These are phyloP conservation scores for Crotalaria pallida DNA, from an alignment of 306 rosid genomes.

Conservation along the genomic window DNA sequence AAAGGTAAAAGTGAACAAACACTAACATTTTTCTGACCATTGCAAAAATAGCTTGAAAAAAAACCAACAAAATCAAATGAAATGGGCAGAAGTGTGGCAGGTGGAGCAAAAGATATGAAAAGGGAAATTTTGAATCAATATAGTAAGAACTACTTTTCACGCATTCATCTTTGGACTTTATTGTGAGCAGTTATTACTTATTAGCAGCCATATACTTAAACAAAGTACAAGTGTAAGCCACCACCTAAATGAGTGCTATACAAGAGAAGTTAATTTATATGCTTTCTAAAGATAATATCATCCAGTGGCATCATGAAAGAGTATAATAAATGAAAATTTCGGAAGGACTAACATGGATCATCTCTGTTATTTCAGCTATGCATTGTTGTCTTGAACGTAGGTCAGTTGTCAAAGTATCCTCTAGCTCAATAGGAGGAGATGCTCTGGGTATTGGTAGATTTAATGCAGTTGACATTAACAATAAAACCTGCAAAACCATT, in stretches of 20 bases:
- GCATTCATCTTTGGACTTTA: neutral
- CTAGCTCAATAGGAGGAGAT: constrained; percentile 22
- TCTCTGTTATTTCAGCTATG: constrained; percentile 76
- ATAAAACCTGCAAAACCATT: constrained; percentile 43
- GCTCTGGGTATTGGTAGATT: constrained; percentile 24
- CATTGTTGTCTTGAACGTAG: constrained; percentile 59
- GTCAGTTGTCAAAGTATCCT: constrained; percentile 39
- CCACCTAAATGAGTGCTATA: neutral
- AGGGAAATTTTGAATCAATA: neutral
- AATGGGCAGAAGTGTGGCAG: neutral
- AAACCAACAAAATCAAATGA: neutral
- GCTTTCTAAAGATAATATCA: neutral
- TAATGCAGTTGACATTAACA: constrained; percentile 66
- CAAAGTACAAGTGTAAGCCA: neutral
- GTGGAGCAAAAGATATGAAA: neutral
- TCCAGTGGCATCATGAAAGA: neutral
- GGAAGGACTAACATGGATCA: constrained; percentile 67
- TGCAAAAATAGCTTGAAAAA: neutral
- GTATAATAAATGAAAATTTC: neutral
- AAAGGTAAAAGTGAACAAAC: neutral
- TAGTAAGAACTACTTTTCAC: neutral
- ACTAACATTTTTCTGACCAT: neutral
- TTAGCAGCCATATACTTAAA: neutral
- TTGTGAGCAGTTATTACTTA: neutral
- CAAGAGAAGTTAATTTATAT: neutral